phyloP scores from a whole-genome alignment of 345 rosid genomes.

The Zanthoxylum bungeanum region DNA sequence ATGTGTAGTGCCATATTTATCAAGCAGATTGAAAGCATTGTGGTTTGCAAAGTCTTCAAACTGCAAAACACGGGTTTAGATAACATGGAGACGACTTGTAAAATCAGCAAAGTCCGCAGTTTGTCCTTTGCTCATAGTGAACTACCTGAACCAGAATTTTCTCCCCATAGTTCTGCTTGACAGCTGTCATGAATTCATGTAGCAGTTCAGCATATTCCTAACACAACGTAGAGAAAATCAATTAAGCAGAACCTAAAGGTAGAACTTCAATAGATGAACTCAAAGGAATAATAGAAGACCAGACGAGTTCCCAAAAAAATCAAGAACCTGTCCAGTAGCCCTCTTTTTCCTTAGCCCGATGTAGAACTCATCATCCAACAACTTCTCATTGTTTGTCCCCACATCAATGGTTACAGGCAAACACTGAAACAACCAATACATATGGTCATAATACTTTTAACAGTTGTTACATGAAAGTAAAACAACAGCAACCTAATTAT shows the following conservation, averaged over 20 bases:
- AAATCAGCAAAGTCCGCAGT: not conserved
- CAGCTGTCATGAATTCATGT: conserved; percentile 92
- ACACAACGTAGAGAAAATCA: conserved; percentile 16
- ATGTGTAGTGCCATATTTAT: conserved; percentile 85
- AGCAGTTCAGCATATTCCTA: conserved; percentile 95
- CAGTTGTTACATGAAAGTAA: not conserved
- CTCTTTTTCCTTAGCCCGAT: conserved; percentile 94
- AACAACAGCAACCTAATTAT: not conserved
- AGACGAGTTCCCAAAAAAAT: not conserved
- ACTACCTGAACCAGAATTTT: conserved; percentile 88
- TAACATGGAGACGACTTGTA: not conserved
- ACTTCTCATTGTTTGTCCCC: conserved; percentile 89
- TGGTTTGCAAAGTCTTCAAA: conserved; percentile 99
- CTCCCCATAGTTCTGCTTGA: conserved; percentile 93
- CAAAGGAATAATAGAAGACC: conserved; percentile 6
- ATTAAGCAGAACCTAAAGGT: conserved; percentile 10
- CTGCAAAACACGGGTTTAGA: conserved; percentile 37
- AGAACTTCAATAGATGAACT: conserved; percentile 4
- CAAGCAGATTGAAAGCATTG: conserved; percentile 89
- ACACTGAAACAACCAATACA: conserved; percentile 50
- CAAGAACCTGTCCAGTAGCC: conserved; percentile 84
- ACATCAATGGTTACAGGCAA: conserved; percentile 96
- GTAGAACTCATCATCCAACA: conserved; percentile 90
- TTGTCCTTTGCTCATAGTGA: not conserved
- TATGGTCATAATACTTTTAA: not conserved